Evolutionary conservation across 2,329 filamentous ascomycete species (phyloP), one percentile per base, ranked within the genome.

Genomic region (Didymella pinodella): DNA sequence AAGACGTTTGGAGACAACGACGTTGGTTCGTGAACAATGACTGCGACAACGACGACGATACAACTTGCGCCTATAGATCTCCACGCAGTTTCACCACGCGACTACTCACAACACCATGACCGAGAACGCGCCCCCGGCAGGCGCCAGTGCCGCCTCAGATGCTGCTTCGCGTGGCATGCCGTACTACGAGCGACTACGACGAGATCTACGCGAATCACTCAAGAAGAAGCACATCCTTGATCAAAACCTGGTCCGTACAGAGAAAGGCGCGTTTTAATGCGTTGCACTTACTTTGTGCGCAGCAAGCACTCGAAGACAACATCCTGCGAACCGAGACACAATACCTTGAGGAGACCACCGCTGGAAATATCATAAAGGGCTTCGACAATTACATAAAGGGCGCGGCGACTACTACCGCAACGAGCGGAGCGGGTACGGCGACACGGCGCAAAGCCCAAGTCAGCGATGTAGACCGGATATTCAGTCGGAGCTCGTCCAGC

Each of bases 371-470:
- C 74, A 94, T 99, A 76, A 93, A 91, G 48, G 95, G 95, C 22
- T 99, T 99, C 77, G 95, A 99, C 77, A 96, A 93, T 75, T 99
- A 98, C 80, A 96, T 97, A 82, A 99, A 99, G 78, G 93, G 92
- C 54, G 72, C 86, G 8, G 86, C 87, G n/a, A 82, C 84, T 1
- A 84, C 88, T 11, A 83, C 86, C 65, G 83, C 80, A 3, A 73
- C 76, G 5, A 69, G 74, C 53, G 78, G 77, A 28, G 68, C 69
- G 45, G 78, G 73, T 55, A 77, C 71, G 34, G 71, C 66, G 59
- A 76, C 90, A 72, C 85, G 88, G 70, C 86, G 90, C 75, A 83
- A 80, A 60, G 80, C 85, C 25, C 85, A 85, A 5, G 81, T 89
- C 48, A 83, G 83, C 61, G 91, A 93, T 51, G 84, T 86, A 67